Base-by-base conservation (phyloP, 2,329 filamentous ascomycete genomes). In the Spiromastix sp. region DNA sequence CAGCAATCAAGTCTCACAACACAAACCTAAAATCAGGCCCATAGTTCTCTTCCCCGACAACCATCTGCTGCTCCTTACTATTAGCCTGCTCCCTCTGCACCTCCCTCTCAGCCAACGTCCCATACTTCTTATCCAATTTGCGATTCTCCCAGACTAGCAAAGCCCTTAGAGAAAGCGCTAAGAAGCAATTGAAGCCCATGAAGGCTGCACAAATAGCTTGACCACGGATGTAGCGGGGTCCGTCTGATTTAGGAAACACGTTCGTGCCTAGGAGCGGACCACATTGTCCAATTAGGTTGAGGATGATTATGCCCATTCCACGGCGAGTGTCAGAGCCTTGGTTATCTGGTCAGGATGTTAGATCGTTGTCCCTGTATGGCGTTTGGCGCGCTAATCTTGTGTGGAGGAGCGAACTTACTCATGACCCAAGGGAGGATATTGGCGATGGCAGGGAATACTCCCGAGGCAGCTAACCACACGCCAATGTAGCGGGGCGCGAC, bases 361-460 rank as follows among this genome's bases (percentile, higher is more conserved):
- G 5, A n/a, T 19, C 10, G 31, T 12, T 18, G 16, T 15, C 8
- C 33, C 7, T n/a, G 5, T 17, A 5, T 25, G 18, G 9, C 2
- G 11, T 31, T 15, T 19, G 10, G 15, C 6, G 12, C 6, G 2
- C 20, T 8, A 30, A 11, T 27, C 13, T 13, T 17, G 17, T 7
- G 26, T 32, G 7, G 30, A 18, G 11, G 10, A 27, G 18, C 13
- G 18, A n/a, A 51, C 56, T 41, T 51, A 62, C 61, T 71, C 2
- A 79, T 55, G 2, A 81, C 78, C 54, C 80, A 81, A 0, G 80
- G 79, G 22, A 85, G 70, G 6, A 81, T 78, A 42, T 83, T 81
- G 3, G 75, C 74, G 21, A 85, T 76, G 47, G 71, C 72, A 0
- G 79, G 74, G 30, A 85, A 79, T 16, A 85, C 71, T 8, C 77